Base-by-base conservation (phyloP, 371 early-diverging fungal species). In the Actinomucor elegans region DNA sequence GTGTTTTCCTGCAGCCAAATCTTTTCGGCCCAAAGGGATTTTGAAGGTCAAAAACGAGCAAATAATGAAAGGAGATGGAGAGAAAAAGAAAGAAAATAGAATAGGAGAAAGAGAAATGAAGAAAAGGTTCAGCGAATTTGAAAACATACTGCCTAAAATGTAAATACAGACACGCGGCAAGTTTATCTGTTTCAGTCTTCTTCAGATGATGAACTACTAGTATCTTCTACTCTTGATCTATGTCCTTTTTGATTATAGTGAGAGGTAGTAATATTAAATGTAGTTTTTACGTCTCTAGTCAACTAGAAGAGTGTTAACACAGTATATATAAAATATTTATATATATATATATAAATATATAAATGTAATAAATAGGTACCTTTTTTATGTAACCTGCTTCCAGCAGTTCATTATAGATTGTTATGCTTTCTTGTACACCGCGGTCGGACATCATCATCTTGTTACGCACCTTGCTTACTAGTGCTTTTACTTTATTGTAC, bases 1-100 rank as follows among this genome's bases (percentile, higher is more conserved):
- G 55, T 55, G 46, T 55, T 36, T 37, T 36, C 48, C 38, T 55
- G 47, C 38, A 47, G 48, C 40, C 36, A 38, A 46, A 23, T 15
- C 29, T 23, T 15, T 27, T 21, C 41, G 26, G n/a, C n/a, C 40
- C 41, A 23, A 41, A 41, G 14, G 23, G 41, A 41, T 44, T 47
- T 38, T 31, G 4, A 46, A 46, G 17, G 40, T 47, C 14, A 47
- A 33, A 34, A 44, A 18, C 29, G 24, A 15, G 44, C 12, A 42
- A 41, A 42, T 24, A 35, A 36, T 23, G 40, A 41, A 40, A 24
- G 46, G 18, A 36, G 36, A 48, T 27, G 49, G 18, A 46, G 15
- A 53, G 18, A 31, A 41, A 52, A 48, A 42, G n/a, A 48, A 48
- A 42, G 29, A 32, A 33, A 38, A 34, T 24, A 45, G 28, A 55